Percentiles rank a stretch among this genome's conserved stretches.
These are phyloP conservation scores for Colletotrichum musae DNA, from an alignment of 2,329 filamentous ascomycete species.

Conservation along the genomic window DNA sequence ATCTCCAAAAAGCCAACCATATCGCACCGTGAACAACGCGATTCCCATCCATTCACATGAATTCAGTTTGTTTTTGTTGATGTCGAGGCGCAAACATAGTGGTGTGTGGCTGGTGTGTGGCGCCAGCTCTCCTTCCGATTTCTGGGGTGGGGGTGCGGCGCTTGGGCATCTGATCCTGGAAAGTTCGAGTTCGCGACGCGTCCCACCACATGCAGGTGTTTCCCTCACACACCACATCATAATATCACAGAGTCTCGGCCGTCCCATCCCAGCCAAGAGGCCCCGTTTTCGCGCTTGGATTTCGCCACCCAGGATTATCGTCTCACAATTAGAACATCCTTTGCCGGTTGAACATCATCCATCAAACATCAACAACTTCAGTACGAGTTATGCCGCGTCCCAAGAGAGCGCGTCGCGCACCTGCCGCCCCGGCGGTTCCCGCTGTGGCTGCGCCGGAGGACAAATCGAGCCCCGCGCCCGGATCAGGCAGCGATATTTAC, in stretches of 20 bases:
- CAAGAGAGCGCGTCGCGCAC: slow-evolving; percentile 49
- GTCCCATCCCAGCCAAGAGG: slow-evolving; percentile 14
- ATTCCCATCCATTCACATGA: neutral
- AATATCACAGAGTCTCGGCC: slow-evolving; percentile 32
- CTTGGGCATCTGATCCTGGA: slow-evolving; percentile 12
- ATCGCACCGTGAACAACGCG: neutral
- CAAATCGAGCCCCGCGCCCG: slow-evolving; percentile 29
- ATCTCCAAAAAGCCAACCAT: slow-evolving; percentile 4
- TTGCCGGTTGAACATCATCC: neutral
- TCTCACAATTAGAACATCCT: neutral
- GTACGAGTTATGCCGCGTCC: slow-evolving; percentile 49
- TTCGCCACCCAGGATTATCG: neutral
- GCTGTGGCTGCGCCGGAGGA: slow-evolving; percentile 32
- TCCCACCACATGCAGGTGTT: slow-evolving; percentile 18
- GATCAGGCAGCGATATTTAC: slow-evolving; percentile 50
- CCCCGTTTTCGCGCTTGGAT: neutral
- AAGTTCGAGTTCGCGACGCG: slow-evolving; percentile 39
- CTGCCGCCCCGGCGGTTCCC: slow-evolving; percentile 41
- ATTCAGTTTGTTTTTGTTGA: neutral
- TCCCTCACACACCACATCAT: slow-evolving; percentile 39
- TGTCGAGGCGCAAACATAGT: neutral
- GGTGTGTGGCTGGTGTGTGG: slow-evolving; percentile 36
- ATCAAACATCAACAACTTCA: neutral
- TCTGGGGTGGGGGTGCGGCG: slow-evolving; percentile 7
- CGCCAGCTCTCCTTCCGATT: slow-evolving; percentile 33